A percentile compares a stretch with the other conserved stretches of the same genome.
Conservation (phyloP, 2,329 filamentous ascomycete genomes). For the Epichloe typhina region DNA sequence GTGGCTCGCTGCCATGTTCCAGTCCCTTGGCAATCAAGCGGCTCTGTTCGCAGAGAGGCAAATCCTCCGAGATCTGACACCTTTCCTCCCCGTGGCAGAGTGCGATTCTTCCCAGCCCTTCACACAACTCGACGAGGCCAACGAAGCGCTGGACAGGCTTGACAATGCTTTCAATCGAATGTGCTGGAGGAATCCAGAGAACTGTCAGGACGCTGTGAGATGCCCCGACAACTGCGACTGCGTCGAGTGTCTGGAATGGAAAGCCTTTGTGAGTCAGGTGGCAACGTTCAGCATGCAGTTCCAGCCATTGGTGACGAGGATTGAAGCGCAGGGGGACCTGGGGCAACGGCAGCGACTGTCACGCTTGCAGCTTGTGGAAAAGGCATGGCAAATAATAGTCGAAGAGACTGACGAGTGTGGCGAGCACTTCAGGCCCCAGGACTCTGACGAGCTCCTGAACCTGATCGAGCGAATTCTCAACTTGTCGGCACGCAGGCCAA, state of each 20-base stretch:
- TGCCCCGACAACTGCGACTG: neutral
- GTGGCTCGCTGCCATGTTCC: constrained; percentile 4
- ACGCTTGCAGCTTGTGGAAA: neutral
- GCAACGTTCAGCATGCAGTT: neutral
- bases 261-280: neutral
- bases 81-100: neutral
- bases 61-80: neutral
- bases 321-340: neutral
- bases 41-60: constrained; percentile 1
- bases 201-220: neutral
- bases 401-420: neutral
- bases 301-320: neutral
- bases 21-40: constrained; percentile 2
- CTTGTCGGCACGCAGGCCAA: neutral
- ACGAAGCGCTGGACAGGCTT: constrained; percentile 1
- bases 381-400: neutral
- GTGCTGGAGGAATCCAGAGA: neutral
- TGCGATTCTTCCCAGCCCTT: neutral
- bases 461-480: constrained; percentile 1
- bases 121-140: neutral
- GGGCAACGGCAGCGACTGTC: neutral
- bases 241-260: neutral
- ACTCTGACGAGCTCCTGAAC: constrained; percentile 1
- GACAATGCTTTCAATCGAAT: constrained; percentile 2
- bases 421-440: neutral